Conservation (phyloP, 345 rosid genomes). For the Balakata baccata region DNA sequence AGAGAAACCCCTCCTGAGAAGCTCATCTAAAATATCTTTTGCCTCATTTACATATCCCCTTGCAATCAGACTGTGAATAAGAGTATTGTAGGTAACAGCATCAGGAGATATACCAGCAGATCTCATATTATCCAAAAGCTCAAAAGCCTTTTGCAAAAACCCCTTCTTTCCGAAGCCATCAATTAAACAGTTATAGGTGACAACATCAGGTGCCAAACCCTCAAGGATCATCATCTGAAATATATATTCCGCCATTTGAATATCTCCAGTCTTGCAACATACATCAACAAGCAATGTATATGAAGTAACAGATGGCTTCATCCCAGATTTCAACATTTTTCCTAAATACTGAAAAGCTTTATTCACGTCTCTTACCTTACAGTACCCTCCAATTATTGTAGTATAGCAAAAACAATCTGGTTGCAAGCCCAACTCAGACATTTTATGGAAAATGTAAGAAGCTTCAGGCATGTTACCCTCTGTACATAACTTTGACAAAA, state of each 20-base stretch:
- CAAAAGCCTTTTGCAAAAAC: slow-evolving; percentile 43
- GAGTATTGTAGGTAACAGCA: slow-evolving; percentile 47
- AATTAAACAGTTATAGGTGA: slow-evolving; percentile 41
- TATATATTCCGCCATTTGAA: slow-evolving; percentile 33
- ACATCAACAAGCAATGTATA: slow-evolving; percentile 41
- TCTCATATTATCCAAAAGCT: slow-evolving; percentile 45
- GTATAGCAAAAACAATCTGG: slow-evolving; percentile 51
- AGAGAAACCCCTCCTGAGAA: slow-evolving; percentile 38
- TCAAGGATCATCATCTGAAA: slow-evolving; percentile 29
- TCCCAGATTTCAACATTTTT: slow-evolving; percentile 43
- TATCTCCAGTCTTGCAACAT: slow-evolving; percentile 37
- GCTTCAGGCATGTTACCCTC: slow-evolving; percentile 41
- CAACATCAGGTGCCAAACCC: slow-evolving; percentile 41
- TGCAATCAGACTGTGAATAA: slow-evolving; percentile 41
- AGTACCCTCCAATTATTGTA: slow-evolving; percentile 41
- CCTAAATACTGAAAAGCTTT: slow-evolving; percentile 42
- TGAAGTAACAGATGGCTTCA: slow-evolving; percentile 36
- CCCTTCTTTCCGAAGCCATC: slow-evolving; percentile 46
- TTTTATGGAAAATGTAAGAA: slow-evolving; percentile 38
- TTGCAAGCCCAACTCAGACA: slow-evolving; percentile 38
- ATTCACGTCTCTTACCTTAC: slow-evolving; percentile 31
- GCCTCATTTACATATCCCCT: slow-evolving; percentile 48
- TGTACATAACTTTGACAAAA: slow-evolving; percentile 39
- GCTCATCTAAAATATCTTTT: slow-evolving; percentile 41
- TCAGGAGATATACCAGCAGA: slow-evolving; percentile 40